Evolutionary conservation across 208 protist genomes (phyloP), one percentile per base, ranked within the genome.

Genomic region (Porcisia deanei): DNA sequence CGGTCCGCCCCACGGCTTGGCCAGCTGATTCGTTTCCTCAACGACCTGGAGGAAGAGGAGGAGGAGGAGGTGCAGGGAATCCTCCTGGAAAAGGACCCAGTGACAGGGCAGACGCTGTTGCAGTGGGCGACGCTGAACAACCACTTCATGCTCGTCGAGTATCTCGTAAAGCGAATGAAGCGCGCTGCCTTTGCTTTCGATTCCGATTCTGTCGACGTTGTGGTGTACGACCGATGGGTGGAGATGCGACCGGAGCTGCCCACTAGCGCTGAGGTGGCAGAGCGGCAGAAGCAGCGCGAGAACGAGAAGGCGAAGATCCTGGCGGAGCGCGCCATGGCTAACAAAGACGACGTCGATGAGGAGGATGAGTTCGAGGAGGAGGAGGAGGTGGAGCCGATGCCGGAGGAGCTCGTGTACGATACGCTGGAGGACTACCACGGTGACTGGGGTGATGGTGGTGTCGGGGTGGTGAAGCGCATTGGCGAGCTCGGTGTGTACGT

Each of bases 401-500:
- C 91, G 45, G 89, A 95, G 74, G 91, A 97, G 64, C 78, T 96
- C 16, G 94, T 97, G 58, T 93, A 92, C 79, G 90, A 94, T 22
- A 75, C 85, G 1, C 84, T 96, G 9, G 82, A 88, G 37, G 94
- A 96, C 55, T 96, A 93, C 85, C 90, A 96, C 79, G 91, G 93
- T 37, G 85, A 97, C 77, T 95, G 86, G 88, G 91, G 90, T 25
- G 87, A 93, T 37, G 54, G 80, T 49, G 91, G 90, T 20, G 82
- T 90, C 0, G 89, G 88, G 49, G 58, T 95, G 66, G 92, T 97
- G 30, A 94, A 95, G 83, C 87, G 87, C 54, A 91, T 97, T 70
- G 94, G 94, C 58, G 94, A 97, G 85, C 86, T 97, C n/a, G 94
- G 94, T 61, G 81, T 96, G 2, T 97, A 92, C 76, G 37, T 87